Evolutionary conservation across 768 basidiomycete species (phyloP), one percentile per base, ranked within the genome.

Genomic region (Rhodosporidiobolus sp.): DNA sequence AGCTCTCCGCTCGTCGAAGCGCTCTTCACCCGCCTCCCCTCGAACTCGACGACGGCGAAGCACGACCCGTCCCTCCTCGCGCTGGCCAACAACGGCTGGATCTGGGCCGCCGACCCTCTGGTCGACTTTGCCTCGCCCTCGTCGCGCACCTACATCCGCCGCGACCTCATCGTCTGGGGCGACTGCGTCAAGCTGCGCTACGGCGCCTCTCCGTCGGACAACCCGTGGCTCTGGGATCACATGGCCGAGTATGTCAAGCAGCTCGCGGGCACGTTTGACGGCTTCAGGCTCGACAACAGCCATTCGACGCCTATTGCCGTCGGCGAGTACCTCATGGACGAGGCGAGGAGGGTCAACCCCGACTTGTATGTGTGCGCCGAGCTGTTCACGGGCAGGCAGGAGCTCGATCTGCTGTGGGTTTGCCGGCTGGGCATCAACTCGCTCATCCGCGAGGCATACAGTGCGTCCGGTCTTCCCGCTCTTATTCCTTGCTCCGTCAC

Each of bases 161-260:
- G 96, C 60, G 92, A 97, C 81, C 93, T 99, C 65, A 97, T 98
- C 77, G 92, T 89, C 34, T 99, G 96, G 96, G 88, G 89, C 55
- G 96, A 99, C 81, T 98, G 96, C 79, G 96, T 99, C 79, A 99
- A 99, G 80, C 86, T 98, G 55, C 92, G 96, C 46, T 99, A 96
- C 78, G 96, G 96, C 4, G 84, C 86, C 24, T 85, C 85, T 12
- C 89, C 90, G 4, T 83, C 85, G 1, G 88, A 89, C 74, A 96
- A 94, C 80, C 93, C 93, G 1, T 97, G 91, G 91, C 83, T 98
- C 54, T 99, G 96, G 96, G 80, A 86, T 46, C 89, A 93, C 81
- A 97, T 98, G 88, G 88, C 85, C 19, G 82, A 84, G 64, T 98
- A 99, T 77, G 91, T 94, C 67, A 85, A 85, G 60, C 84, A 85